Base-by-base conservation (phyloP, 1,139 yeast species). In the Saccharomycopsis crataegensis region DNA sequence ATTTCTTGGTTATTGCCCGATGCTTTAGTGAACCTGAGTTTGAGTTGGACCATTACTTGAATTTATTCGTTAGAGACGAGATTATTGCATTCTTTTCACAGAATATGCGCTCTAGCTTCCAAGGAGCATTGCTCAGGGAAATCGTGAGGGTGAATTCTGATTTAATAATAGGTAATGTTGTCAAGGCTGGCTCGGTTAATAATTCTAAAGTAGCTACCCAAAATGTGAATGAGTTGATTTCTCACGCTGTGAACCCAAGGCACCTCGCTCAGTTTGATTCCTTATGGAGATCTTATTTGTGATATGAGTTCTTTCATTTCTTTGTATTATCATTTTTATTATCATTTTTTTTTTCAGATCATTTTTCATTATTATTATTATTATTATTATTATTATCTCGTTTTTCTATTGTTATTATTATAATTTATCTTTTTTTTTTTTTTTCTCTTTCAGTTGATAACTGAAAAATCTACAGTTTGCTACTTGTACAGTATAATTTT, bases 211-310 rank as follows among this genome's bases (percentile, higher is more conserved):
- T 94, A 14, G 89, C 96, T 14, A 89, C 96, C 49, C 98, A 93
- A 67, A 85, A 89, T 59, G 89, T 90, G 40, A 78, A 93, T 61
- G 97, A 93, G 62, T 77, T 93, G 64, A 89, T 94, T 54, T 85
- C 96, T 4, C 94, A 88, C 64, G 98, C 99, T 6, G 98, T 91
- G 14, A 93, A 91, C 65, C 97, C 98, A 40, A 80, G 96, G 63
- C 89, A 89, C 63, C 73, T 94, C 65, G 98, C 98, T n/a, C 83
- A 90, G 57, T 86, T 96, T n/a, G 99, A 94, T 64, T 84, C 90
- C 31, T 76, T 88, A 59, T 93, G 96, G 93, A 89, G 56, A 46
- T 50, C 58, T 9, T 54, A 51, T 32, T 40, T 54, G 12, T 54
- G 51, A 53, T 43, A 17, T 16, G 16, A 36, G n/a, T 43, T 28